Conservation (phyloP, 805 yeast species). For the Suhomyces pyralidae region DNA sequence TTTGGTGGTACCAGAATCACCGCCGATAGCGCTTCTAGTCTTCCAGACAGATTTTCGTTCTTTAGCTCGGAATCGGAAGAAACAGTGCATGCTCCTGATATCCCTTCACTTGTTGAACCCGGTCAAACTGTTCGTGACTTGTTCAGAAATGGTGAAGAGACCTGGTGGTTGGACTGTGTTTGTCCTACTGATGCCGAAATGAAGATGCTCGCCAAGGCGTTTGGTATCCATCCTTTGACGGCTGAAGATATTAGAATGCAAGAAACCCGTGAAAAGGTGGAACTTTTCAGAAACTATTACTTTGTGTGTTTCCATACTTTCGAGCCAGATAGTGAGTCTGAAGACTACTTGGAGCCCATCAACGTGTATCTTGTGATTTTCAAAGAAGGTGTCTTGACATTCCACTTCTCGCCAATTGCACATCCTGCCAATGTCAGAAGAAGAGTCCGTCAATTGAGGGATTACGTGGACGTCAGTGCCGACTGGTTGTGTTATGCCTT, state of each 20-base stretch:
- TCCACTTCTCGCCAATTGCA: constrained; percentile 26
- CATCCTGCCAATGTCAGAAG: constrained; percentile 29
- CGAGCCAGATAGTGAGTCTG: constrained; percentile 60
- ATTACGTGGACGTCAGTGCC: constrained; percentile 28
- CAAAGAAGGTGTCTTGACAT: constrained; percentile 26
- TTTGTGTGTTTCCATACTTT: constrained; percentile 97
- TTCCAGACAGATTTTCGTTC: constrained; percentile 53
- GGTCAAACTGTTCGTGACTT: constrained; percentile 21
- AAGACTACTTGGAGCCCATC: constrained; percentile 31
- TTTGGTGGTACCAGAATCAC: constrained; percentile 39
- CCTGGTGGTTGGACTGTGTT: constrained; percentile 72
- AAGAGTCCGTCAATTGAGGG: constrained; percentile 28
- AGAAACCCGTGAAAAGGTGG: constrained; percentile 96
- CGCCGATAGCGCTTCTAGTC: constrained; percentile 21
- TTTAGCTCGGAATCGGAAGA: constrained; percentile 26
- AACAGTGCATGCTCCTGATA: constrained; percentile 26
- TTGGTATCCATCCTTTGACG: constrained; percentile 96
- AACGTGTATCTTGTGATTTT: constrained; percentile 27
- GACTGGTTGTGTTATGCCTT: constrained; percentile 32
- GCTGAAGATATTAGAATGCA: constrained; percentile 96
- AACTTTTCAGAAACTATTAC: constrained; percentile 82
- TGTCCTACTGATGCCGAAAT: constrained; percentile 95
- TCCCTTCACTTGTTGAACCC: constrained; percentile 20
- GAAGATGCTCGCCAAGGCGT: constrained; percentile 87
- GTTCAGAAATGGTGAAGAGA: constrained; percentile 24